Evolutionary conservation across 352 stramenopile species (phyloP).

Genomic region (Phytophthora idaei): DNA sequence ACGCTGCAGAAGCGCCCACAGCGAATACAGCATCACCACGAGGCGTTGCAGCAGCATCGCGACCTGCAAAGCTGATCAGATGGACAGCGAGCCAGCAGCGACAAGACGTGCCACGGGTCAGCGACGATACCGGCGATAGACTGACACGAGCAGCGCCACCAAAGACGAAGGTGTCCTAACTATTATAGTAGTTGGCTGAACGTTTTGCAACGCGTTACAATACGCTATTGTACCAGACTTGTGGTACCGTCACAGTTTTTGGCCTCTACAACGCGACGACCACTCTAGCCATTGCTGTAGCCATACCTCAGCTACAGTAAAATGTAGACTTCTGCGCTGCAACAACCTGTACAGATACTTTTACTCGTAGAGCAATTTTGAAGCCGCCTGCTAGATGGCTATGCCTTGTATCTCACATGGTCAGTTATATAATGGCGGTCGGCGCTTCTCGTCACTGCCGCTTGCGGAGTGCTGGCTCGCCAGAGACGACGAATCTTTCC

Average conservation of each 20-base stretch:
- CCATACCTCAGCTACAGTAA: neutral
- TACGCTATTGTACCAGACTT: conserved; percentile 19
- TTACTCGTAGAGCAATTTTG: neutral
- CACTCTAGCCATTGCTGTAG: neutral
- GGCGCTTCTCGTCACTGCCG: conserved; percentile 16
- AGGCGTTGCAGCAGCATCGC: conserved; percentile 76
- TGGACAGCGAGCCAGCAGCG: conserved; percentile 6
- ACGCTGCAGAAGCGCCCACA: conserved; percentile 63
- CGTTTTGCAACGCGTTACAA: conserved; percentile 30
- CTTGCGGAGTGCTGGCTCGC: conserved; percentile 37
- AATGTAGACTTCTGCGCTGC: conserved; percentile 22
- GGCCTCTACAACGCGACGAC: conserved; percentile 18
- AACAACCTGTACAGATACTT: conserved; percentile 10
- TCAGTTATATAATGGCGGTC: conserved; percentile 8
- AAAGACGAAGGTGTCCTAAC: conserved; percentile 10
- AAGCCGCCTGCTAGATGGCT: neutral
- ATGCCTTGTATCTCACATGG: neutral
- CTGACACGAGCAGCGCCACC: neutral
- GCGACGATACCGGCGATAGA: neutral
- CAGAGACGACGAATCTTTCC: conserved; percentile 70
- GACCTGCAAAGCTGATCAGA: neutral
- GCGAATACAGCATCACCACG: conserved; percentile 68
- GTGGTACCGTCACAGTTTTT: conserved; percentile 16
- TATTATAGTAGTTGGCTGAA: conserved; percentile 9
- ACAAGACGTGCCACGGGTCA: neutral